phyloP scores from a whole-genome alignment of 164 flowering plant species.

The Annona cherimola region DNA sequence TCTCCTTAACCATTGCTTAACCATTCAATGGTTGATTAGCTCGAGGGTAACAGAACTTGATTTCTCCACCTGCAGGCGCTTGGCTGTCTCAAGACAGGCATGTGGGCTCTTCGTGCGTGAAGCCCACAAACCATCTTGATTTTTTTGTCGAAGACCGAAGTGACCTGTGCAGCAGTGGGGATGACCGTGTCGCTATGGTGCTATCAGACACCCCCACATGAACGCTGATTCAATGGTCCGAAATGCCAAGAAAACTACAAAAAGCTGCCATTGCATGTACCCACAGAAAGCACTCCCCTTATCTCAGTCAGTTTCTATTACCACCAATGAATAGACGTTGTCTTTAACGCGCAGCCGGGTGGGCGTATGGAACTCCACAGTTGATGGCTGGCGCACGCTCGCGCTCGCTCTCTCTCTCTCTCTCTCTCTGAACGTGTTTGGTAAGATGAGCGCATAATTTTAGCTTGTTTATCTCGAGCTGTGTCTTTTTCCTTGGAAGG shows the following conservation, averaged over 20 bases:
- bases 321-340: conserved; percentile 9
- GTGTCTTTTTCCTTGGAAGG: conserved; percentile 29
- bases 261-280: conserved; percentile 6
- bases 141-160: conserved; percentile 12
- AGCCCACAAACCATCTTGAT: conserved; percentile 9
- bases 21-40: conserved; percentile 1
- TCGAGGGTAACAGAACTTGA: background rate
- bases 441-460: conserved; percentile 8
- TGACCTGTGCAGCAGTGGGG: conserved; percentile 8
- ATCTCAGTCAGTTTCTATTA: conserved; percentile 10
- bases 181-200: conserved; percentile 8
- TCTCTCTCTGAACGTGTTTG: background rate
- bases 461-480: conserved; percentile 5
- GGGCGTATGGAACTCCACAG: background rate
- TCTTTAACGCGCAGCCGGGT: background rate
- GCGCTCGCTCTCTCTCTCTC: no score
- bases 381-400: no score
- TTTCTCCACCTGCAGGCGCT: conserved; percentile 6
- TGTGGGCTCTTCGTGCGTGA: conserved; percentile 8
- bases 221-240: conserved; percentile 5
- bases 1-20: background rate
- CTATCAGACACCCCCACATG: conserved; percentile 10
- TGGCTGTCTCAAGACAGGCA: conserved; percentile 2
- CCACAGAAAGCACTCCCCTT: background rate
- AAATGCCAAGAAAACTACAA: conserved; percentile 1